Percentiles rank a stretch among this genome's conserved stretches.
phyloP scores from a whole-genome alignment of 2,329 filamentous ascomycete species.

The Aspergillus fumigatus region DNA sequence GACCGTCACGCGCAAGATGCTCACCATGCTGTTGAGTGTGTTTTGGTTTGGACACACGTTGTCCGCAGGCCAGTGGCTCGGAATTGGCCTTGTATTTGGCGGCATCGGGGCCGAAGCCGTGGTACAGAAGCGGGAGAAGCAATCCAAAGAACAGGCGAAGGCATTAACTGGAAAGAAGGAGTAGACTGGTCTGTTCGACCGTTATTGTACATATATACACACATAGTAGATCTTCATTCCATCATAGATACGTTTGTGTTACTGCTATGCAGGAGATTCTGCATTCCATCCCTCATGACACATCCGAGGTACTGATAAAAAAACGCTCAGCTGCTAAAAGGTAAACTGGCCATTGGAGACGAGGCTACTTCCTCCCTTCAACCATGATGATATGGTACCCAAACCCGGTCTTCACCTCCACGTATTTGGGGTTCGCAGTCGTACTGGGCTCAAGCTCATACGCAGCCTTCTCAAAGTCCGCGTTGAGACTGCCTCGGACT shows the following conservation, averaged over 20 bases:
- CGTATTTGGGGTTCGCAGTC: constrained; percentile 57
- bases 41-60: constrained; percentile 89
- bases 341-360: background rate
- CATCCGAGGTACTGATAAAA: background rate
- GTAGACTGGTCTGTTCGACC: constrained; percentile 8
- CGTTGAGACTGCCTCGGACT: constrained; percentile 51
- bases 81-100: constrained; percentile 88
- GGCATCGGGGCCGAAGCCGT: constrained; percentile 87
- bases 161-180: constrained; percentile 31
- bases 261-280: background rate
- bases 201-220: constrained; percentile 2
- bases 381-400: constrained; percentile 69
- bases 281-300: background rate
- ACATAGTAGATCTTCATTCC: background rate
- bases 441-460: constrained; percentile 59
- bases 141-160: constrained; percentile 67
- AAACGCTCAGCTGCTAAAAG: background rate
- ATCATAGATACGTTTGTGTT: background rate
- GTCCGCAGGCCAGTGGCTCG: constrained; percentile 85
- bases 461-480: constrained; percentile 58
- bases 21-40: constrained; percentile 96
- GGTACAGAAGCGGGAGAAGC: constrained; percentile 78
- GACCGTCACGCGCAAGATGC: constrained; percentile 96
- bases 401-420: constrained; percentile 58
- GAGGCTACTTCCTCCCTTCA: constrained; percentile 54